phyloP scores from a whole-genome alignment of 345 rosid species.

The Isatis tinctoria region DNA sequence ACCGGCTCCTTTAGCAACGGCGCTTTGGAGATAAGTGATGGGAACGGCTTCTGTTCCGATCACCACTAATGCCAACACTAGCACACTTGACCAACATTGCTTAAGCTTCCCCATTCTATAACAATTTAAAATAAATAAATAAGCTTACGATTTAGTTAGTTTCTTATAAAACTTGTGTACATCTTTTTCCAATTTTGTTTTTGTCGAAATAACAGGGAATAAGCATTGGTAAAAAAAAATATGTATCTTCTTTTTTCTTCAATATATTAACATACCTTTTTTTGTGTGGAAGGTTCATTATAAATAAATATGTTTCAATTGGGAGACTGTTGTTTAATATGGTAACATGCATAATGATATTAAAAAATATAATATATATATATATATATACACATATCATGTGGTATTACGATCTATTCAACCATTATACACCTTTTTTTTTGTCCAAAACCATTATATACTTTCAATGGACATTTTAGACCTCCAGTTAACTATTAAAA shows the following conservation, averaged over 20 bases:
- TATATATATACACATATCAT: no score
- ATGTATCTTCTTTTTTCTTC: no score
- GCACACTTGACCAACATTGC: conserved; percentile 29
- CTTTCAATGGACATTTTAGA: background rate
- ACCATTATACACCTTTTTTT: background rate
- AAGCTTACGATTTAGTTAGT: background rate
- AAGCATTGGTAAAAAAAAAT: background rate
- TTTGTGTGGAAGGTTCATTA: no score
- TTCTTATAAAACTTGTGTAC: background rate
- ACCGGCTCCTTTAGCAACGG: conserved; percentile 93
- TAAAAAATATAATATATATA: background rate
- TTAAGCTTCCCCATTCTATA: conserved; percentile 25
- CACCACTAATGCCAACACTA: conserved; percentile 15
- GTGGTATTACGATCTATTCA: background rate
- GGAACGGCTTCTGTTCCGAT: conserved; percentile 46
- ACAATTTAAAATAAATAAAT: background rate
- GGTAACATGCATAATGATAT: background rate
- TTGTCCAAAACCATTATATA: background rate
- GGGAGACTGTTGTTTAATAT: background rate
- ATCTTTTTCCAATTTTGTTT: background rate
- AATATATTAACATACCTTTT: no score
- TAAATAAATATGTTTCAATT: background rate
- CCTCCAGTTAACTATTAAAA: background rate
- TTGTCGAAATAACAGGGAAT: background rate
- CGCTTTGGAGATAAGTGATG: conserved; percentile 61